phyloP scores from a whole-genome alignment of 78 protist species.

The Dictyostelium firmibasis region DNA sequence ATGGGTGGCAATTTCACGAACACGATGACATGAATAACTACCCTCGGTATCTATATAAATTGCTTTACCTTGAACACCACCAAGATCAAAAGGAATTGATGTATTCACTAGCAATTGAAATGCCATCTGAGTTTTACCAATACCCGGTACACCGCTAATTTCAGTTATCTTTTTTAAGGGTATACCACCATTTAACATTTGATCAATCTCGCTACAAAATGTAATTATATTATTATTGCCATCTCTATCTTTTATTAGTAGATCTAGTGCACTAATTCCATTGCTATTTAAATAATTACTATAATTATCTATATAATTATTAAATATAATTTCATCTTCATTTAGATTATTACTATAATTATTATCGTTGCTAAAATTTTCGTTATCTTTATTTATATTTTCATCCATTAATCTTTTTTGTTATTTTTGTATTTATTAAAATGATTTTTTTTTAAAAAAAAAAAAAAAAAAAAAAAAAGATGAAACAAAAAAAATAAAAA shows the following conservation, averaged over 20 bases:
- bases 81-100: constrained; percentile 45
- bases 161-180: constrained; percentile 82
- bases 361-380: background rate
- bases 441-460: background rate
- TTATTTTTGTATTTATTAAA: background rate
- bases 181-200: constrained; percentile 74
- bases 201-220: constrained; percentile 73
- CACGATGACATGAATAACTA: constrained; percentile 63
- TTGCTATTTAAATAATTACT: background rate
- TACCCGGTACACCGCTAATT: constrained; percentile 89
- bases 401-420: background rate
- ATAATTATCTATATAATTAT: background rate
- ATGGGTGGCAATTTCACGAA: constrained; percentile 76
- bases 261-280: constrained; percentile 14
- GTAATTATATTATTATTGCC: constrained; percentile 51
- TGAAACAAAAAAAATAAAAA: too few species aligned
- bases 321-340: background rate
- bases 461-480: background rate
- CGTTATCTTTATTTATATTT: background rate
- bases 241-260: constrained; percentile 6
- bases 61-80: constrained; percentile 85
- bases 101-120: constrained; percentile 85
- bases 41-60: constrained; percentile 92
- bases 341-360: background rate
- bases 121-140: constrained; percentile 89